These are phyloP conservation scores for Carex arenaria DNA, from an alignment of 202 grass and related monocot species.

Conservation along the genomic window DNA sequence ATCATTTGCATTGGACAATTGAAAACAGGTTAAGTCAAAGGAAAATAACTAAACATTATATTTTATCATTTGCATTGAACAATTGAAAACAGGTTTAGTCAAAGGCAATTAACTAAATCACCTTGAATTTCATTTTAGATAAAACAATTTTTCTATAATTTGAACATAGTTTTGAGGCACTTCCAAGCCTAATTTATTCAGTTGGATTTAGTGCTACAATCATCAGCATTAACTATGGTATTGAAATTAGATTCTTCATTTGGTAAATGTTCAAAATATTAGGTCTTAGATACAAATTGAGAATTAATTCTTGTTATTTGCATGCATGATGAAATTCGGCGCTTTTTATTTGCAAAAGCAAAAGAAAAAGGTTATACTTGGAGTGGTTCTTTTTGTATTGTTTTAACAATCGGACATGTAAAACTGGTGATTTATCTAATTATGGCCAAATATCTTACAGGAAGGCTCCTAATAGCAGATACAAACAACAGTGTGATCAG, in stretches of 20 bases:
- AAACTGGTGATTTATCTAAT: background rate
- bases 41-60: background rate
- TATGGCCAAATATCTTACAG: conserved; percentile 51
- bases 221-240: background rate
- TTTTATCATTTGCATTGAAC: background rate
- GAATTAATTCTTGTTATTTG: background rate
- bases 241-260: background rate
- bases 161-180: background rate
- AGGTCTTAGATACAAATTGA: background rate
- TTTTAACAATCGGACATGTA: background rate
- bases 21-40: no score
- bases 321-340: background rate
- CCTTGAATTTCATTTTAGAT: background rate
- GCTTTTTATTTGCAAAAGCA: conserved; percentile 1
- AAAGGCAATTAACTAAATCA: background rate
- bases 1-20: background rate
- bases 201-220: background rate
- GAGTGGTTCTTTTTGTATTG: background rate
- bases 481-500: conserved; percentile 93
- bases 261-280: background rate
- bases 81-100: background rate
- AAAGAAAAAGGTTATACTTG: background rate
- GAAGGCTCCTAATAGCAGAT: conserved; percentile 84
- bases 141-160: background rate
- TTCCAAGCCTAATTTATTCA: background rate